A percentile compares a stretch with the other conserved stretches of the same genome.
These are phyloP conservation scores for Sordariomycetes sp. DNA, from an alignment of 2,329 filamentous ascomycete species.

Conservation along the genomic window DNA sequence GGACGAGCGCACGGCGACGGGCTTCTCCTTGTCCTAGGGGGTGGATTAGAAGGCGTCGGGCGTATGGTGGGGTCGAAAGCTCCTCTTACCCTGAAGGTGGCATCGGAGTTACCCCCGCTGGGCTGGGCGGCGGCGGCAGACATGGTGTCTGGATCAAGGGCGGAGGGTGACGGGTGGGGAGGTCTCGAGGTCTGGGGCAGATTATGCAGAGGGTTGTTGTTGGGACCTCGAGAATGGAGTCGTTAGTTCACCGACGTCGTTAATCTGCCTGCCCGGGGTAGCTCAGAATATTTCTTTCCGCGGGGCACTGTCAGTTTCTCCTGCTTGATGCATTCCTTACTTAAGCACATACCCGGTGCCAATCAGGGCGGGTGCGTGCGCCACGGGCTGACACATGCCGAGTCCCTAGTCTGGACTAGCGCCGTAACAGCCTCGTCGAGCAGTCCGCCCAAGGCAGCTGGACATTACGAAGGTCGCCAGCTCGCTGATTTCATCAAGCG, in stretches of 20 bases:
- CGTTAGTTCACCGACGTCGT: background rate
- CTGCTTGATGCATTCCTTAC: background rate
- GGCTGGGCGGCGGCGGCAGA: conserved; percentile 7
- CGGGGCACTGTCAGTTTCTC: background rate
- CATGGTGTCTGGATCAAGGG: conserved; percentile 3
- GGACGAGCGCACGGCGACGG: conserved; percentile 84
- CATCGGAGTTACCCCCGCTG: conserved; percentile 29
- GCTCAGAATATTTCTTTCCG: background rate
- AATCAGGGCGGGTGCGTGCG: background rate
- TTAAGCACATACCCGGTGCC: background rate
- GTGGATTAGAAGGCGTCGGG: conserved; percentile 19
- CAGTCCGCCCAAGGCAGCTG: conserved; percentile 12
- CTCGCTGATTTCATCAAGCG: background rate
- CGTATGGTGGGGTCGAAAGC: conserved; percentile 9
- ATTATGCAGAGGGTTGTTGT: background rate
- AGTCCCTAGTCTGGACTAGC: conserved; percentile 7
- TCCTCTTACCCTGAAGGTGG: conserved; percentile 40
- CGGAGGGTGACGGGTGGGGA: background rate
- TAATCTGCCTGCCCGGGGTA: background rate
- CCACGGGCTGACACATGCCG: background rate
- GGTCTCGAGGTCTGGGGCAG: background rate
- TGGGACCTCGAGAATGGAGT: background rate
- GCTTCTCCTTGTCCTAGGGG: conserved; percentile 83
- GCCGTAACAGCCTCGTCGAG: conserved; percentile 9
- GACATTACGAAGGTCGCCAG: conserved; percentile 11